Evolutionary conservation across 129 eudicot genomes (phyloP).

Genomic region (Smallanthus sonchifolius): DNA sequence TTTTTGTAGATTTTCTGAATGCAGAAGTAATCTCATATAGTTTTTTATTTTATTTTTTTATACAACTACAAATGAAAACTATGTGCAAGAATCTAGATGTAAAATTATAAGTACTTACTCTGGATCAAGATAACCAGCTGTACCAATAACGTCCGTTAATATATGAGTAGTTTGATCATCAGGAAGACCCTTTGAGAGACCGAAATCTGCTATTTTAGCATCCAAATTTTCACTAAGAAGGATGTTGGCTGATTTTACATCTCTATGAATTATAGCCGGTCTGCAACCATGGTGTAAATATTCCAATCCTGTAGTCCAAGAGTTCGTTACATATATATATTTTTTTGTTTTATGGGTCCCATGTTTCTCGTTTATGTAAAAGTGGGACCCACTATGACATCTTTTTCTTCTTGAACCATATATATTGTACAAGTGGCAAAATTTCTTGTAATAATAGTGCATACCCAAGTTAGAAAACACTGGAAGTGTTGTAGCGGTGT

Average conservation of each 20-base stretch:
- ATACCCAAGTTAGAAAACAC: too few species aligned
- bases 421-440: too few species aligned
- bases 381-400: too few species aligned
- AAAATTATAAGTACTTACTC: conserved; percentile 25
- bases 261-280: conserved; percentile 45
- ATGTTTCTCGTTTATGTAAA: too few species aligned
- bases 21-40: not conserved
- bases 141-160: conserved; percentile 27
- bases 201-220: conserved; percentile 47
- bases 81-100: not conserved
- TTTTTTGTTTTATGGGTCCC: too few species aligned
- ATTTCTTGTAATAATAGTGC: too few species aligned
- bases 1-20: not conserved
- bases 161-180: conserved; percentile 26
- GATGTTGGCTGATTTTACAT: conserved; percentile 42
- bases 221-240: conserved; percentile 28
- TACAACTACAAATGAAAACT: not conserved
- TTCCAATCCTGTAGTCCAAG: conserved; percentile 34
- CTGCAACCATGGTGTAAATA: conserved; percentile 42
- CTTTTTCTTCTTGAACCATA: too few species aligned
- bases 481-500: too few species aligned
- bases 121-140: conserved; percentile 43
- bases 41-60: not conserved
- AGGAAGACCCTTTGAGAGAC: conserved; percentile 34
- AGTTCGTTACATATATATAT: not conserved